A percentile compares a stretch with the other conserved stretches of the same genome.
Evolutionary conservation across 2,329 filamentous ascomycete species (phyloP).

Genomic region (Zasmidium cellare): DNA sequence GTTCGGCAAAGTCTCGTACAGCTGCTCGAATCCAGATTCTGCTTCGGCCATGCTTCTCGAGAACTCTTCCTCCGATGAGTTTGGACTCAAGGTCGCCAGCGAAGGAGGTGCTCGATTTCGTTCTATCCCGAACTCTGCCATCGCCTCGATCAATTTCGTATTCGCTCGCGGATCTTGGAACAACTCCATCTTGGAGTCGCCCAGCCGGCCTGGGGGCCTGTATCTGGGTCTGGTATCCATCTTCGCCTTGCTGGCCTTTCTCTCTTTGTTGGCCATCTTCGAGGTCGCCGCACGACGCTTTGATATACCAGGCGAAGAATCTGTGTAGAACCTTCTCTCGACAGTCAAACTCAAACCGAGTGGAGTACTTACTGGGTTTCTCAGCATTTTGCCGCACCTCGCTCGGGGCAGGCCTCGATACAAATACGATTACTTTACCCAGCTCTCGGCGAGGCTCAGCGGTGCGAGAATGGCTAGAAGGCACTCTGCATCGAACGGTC

Average conservation of each 20-base stretch:
- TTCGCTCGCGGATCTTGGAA: slow-evolving; percentile 24
- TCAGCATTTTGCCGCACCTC: background rate
- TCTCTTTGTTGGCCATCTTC: background rate
- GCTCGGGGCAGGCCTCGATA: background rate
- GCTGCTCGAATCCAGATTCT: slow-evolving; percentile 45
- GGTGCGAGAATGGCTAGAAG: background rate
- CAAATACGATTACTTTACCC: background rate
- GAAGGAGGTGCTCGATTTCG: slow-evolving; percentile 7
- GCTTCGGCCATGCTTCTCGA: background rate
- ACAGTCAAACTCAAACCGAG: background rate
- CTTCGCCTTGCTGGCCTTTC: background rate
- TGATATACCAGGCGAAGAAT: background rate
- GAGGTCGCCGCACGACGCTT: background rate
- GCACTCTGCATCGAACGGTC: background rate
- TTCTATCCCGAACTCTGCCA: slow-evolving; percentile 6
- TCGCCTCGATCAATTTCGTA: slow-evolving; percentile 16
- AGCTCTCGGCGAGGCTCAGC: background rate
- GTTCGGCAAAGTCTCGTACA: slow-evolving; percentile 70
- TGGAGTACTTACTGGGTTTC: background rate
- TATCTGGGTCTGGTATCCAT: background rate
- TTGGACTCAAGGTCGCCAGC: slow-evolving; percentile 2
- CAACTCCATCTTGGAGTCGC: slow-evolving; percentile 20
- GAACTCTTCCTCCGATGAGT: slow-evolving; percentile 4
- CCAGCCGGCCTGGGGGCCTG: slow-evolving; percentile 24
- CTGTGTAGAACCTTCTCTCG: background rate